Conservation (phyloP, 345 rosid species). For the Hirschfeldia incana region DNA sequence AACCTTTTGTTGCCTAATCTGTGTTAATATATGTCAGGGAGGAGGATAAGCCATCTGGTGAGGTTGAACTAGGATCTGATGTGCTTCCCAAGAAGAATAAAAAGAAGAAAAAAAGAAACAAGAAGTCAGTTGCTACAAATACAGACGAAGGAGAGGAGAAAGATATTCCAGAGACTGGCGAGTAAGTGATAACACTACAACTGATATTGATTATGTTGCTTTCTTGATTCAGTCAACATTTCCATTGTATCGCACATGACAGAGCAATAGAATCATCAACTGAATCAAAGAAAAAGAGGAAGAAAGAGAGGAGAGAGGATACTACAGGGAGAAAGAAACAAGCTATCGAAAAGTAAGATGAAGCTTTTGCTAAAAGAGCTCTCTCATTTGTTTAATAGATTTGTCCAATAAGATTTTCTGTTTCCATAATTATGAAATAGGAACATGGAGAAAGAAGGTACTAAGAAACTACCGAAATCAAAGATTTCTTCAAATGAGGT, state of each 20-base stretch:
- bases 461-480: constrained; percentile 16
- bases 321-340: too few relatives aligned
- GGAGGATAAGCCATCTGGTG: constrained; percentile 16
- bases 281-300: constrained; percentile 35
- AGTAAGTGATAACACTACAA: constrained; percentile 24
- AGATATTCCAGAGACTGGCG: neutral
- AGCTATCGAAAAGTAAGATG: neutral
- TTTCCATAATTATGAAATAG: constrained; percentile 23
- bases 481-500: constrained; percentile 35
- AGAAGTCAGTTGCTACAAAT: constrained; percentile 1
- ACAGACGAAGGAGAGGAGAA: constrained; percentile 8
- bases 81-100: constrained; percentile 15
- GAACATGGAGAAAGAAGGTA: constrained; percentile 13
- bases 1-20: neutral
- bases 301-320: constrained; percentile 30
- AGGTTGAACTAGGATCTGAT: neutral
- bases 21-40: constrained; percentile 21
- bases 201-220: neutral
- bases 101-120: constrained; percentile 8
- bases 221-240: neutral
- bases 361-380: neutral
- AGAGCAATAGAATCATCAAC: constrained; percentile 13
- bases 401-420: neutral
- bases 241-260: neutral
- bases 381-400: neutral